Evolutionary conservation across 192 early-diverging fungal species (phyloP).

Genomic region (Gamsiella multidivaricata): DNA sequence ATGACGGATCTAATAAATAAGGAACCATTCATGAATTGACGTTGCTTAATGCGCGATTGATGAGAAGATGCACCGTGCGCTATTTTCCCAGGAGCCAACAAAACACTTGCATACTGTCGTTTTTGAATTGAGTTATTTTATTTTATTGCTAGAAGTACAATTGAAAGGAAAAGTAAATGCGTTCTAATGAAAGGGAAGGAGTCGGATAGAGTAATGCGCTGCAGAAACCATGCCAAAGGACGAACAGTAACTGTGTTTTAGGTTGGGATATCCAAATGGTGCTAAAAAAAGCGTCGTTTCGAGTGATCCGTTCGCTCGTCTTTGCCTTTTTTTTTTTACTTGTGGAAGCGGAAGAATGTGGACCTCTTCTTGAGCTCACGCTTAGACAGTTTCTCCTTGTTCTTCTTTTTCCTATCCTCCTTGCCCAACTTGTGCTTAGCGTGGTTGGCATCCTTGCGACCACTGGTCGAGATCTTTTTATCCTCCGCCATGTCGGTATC

Average conservation of each 20-base stretch:
- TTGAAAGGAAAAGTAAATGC: background rate
- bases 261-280: background rate
- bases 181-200: background rate
- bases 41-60: too few relatives aligned
- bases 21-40: too few relatives aligned
- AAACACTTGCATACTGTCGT: too few relatives aligned
- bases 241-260: background rate
- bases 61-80: too few relatives aligned
- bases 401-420: conserved; percentile 57
- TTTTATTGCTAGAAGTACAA: conserved; percentile 16
- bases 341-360: conserved; percentile 57
- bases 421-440: conserved; percentile 55
- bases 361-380: conserved; percentile 55
- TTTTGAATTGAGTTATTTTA: background rate
- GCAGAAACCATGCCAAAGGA: background rate
- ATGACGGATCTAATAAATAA: too few relatives aligned
- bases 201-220: background rate
- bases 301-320: background rate
- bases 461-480: conserved; percentile 64
- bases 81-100: too few relatives aligned
- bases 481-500: conserved; percentile 44
- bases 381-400: conserved; percentile 35
- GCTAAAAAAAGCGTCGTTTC: background rate
- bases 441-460: conserved; percentile 52
- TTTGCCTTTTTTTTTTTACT: conserved; percentile 18